Conservation (phyloP, 164 flowering plant species). For the Paratinospora sagittata region DNA sequence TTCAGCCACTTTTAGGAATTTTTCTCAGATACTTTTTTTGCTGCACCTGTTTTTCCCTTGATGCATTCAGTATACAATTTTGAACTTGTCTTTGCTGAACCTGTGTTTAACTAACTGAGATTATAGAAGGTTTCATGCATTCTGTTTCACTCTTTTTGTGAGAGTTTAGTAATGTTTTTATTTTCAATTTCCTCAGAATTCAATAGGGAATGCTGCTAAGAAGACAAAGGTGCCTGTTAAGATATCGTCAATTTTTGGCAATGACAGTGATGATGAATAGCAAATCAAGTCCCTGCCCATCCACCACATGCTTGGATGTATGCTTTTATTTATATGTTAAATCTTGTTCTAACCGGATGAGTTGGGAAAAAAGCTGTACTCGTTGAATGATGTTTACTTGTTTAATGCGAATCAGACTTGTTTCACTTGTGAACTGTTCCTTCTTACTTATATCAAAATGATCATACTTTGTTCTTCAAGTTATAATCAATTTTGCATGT, state of each 20-base stretch:
- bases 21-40: no score
- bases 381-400: not conserved
- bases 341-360: not conserved
- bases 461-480: no score
- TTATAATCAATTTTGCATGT: no score
- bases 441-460: no score
- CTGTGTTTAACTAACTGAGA: not conserved
- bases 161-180: conserved; percentile 8
- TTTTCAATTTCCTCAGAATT: conserved; percentile 30
- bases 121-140: no score
- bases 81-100: not conserved
- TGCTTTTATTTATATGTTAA: not conserved
- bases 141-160: not conserved
- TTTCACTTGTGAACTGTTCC: no score
- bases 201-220: conserved; percentile 43
- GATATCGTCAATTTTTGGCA: conserved; percentile 60
- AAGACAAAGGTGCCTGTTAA: conserved; percentile 53
- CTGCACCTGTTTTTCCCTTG: no score
- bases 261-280: conserved; percentile 82
- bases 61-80: conserved; percentile 21
- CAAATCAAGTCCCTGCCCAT: not conserved
- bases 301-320: not conserved
- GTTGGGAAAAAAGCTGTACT: no score
- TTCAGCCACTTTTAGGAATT: no score
- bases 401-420: not conserved